A percentile compares a stretch with the other conserved stretches of the same genome.
Evolutionary conservation across 192 early-diverging fungal genomes (phyloP).

Genomic region (Backusella westeae): DNA sequence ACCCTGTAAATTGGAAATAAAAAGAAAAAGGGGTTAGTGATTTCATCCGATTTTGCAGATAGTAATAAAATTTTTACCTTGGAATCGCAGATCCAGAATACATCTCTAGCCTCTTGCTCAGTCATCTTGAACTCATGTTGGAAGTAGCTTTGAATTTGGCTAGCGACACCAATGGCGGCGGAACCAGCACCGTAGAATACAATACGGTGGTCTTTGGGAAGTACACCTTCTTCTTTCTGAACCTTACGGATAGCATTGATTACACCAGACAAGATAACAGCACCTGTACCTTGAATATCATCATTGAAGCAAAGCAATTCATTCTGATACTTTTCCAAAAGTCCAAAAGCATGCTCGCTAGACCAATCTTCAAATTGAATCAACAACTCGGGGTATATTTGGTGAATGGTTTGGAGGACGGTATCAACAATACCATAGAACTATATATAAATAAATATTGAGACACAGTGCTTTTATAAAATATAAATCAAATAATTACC

Average conservation of each 20-base stretch:
- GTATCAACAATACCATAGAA: conserved; percentile 86
- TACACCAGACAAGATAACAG: conserved; percentile 90
- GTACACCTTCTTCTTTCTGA: conserved; percentile 56
- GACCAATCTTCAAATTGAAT: conserved; percentile 99
- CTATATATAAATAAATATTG: background rate
- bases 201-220: conserved; percentile 76
- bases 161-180: conserved; percentile 94
- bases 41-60: background rate
- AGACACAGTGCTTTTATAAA: background rate
- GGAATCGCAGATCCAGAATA: conserved; percentile 88
- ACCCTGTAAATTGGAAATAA: conserved; percentile 43
- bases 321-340: conserved; percentile 77
- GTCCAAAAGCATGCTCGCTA: conserved; percentile 84
- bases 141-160: conserved; percentile 84
- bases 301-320: conserved; percentile 93
- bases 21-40: background rate
- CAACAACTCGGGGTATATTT: conserved; percentile 76
- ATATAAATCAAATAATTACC: background rate
- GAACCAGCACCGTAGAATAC: conserved; percentile 95
- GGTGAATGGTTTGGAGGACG: conserved; percentile 68
- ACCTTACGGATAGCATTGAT: conserved; percentile 80
- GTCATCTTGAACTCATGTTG: conserved; percentile 68
- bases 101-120: conserved; percentile 65
- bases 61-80: conserved; percentile 36
- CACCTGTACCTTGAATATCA: conserved; percentile 93